Conservation (phyloP, 352 stramenopile species). For the Pythium guiyangense region DNA sequence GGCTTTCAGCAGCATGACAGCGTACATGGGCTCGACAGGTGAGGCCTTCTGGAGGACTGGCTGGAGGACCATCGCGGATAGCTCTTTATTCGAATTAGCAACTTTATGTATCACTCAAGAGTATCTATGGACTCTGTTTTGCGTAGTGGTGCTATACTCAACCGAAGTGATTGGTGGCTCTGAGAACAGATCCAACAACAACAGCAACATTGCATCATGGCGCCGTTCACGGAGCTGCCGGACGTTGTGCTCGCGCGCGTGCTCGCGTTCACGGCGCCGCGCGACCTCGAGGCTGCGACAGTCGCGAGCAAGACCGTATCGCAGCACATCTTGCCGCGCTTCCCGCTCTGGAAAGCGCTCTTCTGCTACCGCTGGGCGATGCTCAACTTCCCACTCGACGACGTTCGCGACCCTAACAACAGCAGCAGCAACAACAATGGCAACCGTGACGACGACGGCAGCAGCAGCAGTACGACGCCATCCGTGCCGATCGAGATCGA, state of each 20-base stretch:
- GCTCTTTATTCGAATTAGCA: too few relatives aligned
- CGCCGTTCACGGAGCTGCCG: conserved; percentile 21
- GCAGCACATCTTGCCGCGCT: conserved; percentile 39
- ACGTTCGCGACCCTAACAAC: conserved; percentile 6
- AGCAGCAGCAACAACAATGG: too few relatives aligned
- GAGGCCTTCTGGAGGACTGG: too few relatives aligned
- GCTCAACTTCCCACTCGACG: conserved; percentile 60
- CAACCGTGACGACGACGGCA: background rate
- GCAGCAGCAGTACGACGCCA: background rate
- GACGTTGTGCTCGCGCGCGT: conserved; percentile 54
- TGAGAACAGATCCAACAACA: too few relatives aligned
- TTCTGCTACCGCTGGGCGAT: conserved; percentile 53
- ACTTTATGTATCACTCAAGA: too few relatives aligned
- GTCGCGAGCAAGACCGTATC: conserved; percentile 42
- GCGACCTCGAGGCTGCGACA: conserved; percentile 54
- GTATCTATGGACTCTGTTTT: too few relatives aligned
- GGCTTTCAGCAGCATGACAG: too few relatives aligned
- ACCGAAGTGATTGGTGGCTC: too few relatives aligned
- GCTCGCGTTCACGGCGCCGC: conserved; percentile 28
- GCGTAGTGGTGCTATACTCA: too few relatives aligned
- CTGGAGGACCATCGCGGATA: too few relatives aligned
- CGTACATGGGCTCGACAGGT: too few relatives aligned
- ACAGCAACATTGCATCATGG: too few relatives aligned
- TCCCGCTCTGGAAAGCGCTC: conserved; percentile 57
- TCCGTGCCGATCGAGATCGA: conserved; percentile 31